Percentiles rank a stretch among this genome's conserved stretches.
phyloP scores from a whole-genome alignment of 345 rosid species.

The Eucalyptus melliodora region DNA sequence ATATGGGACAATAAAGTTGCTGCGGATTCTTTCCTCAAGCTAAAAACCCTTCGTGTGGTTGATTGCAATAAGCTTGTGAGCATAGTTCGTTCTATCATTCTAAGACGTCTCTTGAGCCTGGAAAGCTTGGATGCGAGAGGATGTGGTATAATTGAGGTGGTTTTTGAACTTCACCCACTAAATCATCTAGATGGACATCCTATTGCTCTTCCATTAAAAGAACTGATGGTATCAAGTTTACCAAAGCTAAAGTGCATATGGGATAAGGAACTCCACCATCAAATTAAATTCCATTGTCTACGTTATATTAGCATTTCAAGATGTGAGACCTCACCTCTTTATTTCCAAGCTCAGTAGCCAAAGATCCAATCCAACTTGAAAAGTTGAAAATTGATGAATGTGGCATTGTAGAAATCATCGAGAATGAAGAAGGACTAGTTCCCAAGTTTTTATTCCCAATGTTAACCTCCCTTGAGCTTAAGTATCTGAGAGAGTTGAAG shows the following conservation, averaged over 20 bases:
- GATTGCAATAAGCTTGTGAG: neutral
- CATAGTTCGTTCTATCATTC: neutral
- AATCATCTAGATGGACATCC: neutral
- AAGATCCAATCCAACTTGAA: too few species aligned
- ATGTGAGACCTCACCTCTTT: neutral
- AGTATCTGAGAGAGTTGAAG: accelerated
- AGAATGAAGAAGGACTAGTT: too few species aligned
- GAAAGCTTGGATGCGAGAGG: too few species aligned
- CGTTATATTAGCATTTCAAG: accelerated
- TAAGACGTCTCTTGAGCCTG: neutral
- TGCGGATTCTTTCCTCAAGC: accelerated
- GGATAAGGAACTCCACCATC: neutral
- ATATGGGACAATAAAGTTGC: neutral
- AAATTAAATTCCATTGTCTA: neutral
- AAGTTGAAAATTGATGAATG: too few species aligned
- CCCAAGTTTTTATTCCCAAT: too few species aligned
- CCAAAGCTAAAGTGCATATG: neutral
- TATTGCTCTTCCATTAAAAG: neutral
- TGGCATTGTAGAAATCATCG: too few species aligned
- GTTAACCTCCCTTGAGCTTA: accelerated
- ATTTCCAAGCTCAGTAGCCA: accelerated
- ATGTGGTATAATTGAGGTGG: neutral
- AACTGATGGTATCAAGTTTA: accelerated
- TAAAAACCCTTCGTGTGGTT: accelerated
- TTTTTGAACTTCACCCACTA: neutral